Evolutionary conservation across 2,329 filamentous ascomycete species (phyloP).

Genomic region (Cladosporium halotolerans): DNA sequence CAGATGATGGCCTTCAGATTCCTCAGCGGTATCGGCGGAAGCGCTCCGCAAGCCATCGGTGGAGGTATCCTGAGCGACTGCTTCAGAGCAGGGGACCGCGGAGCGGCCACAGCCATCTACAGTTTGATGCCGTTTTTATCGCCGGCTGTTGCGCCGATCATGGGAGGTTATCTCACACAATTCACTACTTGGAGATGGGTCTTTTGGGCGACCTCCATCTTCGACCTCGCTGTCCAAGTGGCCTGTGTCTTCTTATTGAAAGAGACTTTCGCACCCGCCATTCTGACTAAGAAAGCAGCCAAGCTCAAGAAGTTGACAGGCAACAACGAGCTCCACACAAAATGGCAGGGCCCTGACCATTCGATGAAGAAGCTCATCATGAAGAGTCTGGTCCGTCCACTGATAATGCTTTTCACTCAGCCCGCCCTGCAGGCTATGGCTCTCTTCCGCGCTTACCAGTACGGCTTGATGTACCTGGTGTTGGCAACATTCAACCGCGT

Average conservation of each 20-base stretch:
- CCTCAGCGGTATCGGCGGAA: slow-evolving; percentile 26
- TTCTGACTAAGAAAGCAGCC: slow-evolving; percentile 52
- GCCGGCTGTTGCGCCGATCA: slow-evolving; percentile 48
- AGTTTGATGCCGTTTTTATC: slow-evolving; percentile 25
- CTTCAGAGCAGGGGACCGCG: slow-evolving; percentile 25
- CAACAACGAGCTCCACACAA: slow-evolving; percentile 19
- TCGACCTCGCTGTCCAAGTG: slow-evolving; percentile 61
- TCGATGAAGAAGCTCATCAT: slow-evolving; percentile 20
- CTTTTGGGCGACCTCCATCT: slow-evolving; percentile 77
- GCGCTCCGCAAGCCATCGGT: slow-evolving; percentile 27
- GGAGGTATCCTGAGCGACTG: slow-evolving; percentile 27
- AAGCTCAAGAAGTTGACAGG: slow-evolving; percentile 40
- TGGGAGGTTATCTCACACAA: slow-evolving; percentile 57
- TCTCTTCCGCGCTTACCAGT: slow-evolving; percentile 21
- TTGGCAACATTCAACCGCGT: slow-evolving; percentile 16
- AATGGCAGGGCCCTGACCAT: slow-evolving; percentile 20
- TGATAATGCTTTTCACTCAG: slow-evolving; percentile 23
- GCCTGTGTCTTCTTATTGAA: slow-evolving; percentile 61
- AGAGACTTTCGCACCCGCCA: slow-evolving; percentile 60
- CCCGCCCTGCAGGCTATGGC: slow-evolving; percentile 21
- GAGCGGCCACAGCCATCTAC: slow-evolving; percentile 27
- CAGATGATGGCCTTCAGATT: slow-evolving; percentile 30
- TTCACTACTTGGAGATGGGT: slow-evolving; percentile 69
- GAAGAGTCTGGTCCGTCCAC: slow-evolving; percentile 21
- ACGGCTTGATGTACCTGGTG: slow-evolving; percentile 24